Conservation (phyloP, 1,284 basidiomycete species). For the Wolfiporia cocos region DNA sequence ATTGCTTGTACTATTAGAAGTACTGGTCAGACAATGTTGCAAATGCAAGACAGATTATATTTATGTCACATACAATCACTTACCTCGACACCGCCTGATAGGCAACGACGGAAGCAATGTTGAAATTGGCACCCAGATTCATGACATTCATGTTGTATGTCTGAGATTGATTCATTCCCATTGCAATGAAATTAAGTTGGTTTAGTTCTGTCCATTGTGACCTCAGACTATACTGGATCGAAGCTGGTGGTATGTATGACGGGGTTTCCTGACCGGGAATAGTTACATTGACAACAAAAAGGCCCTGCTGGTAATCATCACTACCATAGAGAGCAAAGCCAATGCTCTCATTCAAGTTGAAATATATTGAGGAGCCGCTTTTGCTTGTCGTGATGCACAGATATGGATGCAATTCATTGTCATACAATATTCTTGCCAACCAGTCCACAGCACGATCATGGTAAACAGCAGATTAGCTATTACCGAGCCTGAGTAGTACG, state of each 20-base stretch:
- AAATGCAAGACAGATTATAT: no score
- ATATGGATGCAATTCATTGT: background rate
- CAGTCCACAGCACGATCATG: no score
- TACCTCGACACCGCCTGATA: background rate
- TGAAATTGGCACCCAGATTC: constrained; percentile 1
- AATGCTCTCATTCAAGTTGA: background rate
- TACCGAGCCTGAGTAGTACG: no score
- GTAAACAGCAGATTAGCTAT: background rate
- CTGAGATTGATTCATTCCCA: background rate
- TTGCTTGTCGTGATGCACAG: background rate
- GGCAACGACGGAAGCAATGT: background rate
- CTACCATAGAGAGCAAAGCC: background rate
- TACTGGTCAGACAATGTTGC: no score
- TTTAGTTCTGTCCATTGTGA: background rate
- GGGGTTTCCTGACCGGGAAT: background rate
- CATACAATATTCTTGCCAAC: background rate
- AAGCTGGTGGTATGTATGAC: background rate
- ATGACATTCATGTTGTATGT: background rate
- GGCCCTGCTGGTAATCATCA: constrained; percentile 1
- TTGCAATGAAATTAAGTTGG: background rate
- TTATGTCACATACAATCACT: no score
- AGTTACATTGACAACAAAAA: background rate
- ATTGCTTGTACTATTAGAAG: no score
- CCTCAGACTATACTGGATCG: constrained; percentile 1
- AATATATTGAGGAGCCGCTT: background rate